Evolutionary conservation across 768 basidiomycete genomes (phyloP).

Genomic region (Naganishia vishniacii): DNA sequence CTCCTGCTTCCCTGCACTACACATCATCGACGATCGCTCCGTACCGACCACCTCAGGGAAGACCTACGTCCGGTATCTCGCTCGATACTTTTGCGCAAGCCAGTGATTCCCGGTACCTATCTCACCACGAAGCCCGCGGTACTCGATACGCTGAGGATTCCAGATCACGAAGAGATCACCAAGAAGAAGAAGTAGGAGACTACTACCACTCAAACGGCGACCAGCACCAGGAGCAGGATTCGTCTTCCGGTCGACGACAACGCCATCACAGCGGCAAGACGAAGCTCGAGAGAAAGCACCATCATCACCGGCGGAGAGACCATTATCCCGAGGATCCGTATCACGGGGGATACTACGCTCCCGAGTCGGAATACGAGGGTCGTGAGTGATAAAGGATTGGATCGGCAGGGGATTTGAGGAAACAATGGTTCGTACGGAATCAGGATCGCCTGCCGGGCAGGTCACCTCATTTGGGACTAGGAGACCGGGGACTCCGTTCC

Average conservation of each 20-base stretch:
- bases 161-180: too few species aligned
- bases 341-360: conserved; percentile 8
- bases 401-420: too few species aligned
- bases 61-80: neutral
- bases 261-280: neutral
- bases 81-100: neutral
- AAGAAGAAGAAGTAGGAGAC: too few species aligned
- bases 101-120: neutral
- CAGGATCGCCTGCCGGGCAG: too few species aligned
- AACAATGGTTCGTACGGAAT: too few species aligned
- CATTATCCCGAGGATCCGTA: neutral
- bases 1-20: neutral
- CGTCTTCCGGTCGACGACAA: too few species aligned
- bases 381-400: neutral
- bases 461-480: too few species aligned
- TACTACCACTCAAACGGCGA: too few species aligned
- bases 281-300: neutral
- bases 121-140: neutral
- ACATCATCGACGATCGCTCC: neutral
- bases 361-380: neutral
- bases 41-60: neutral
- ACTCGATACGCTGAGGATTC: neutral
- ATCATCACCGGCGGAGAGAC: neutral
- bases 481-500: neutral
- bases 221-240: too few species aligned